These are phyloP conservation scores for Verticillium nonalfalfae DNA, from an alignment of 2,329 filamentous ascomycete genomes.

Conservation along the genomic window DNA sequence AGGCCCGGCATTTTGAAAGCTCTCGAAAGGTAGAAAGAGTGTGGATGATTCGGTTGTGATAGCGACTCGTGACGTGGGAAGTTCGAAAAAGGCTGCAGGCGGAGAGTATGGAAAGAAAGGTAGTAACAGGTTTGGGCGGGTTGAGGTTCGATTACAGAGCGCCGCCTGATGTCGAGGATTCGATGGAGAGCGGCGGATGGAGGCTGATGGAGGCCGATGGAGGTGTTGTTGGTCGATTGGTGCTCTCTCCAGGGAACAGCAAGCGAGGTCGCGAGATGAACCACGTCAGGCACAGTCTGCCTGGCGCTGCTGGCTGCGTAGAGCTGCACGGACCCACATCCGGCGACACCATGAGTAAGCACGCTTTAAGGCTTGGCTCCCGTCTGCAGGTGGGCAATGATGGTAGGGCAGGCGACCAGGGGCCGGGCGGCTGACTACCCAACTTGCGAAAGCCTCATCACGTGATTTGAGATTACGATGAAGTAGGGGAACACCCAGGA, in stretches of 20 bases:
- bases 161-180: not conserved
- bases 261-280: constrained; percentile 7
- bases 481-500: not conserved
- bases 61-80: not conserved
- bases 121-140: not conserved
- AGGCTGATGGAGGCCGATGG: not conserved
- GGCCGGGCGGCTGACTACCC: too few relatives aligned
- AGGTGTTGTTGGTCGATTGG: constrained; percentile 2
- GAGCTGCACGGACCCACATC: not conserved
- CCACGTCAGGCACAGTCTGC: constrained; percentile 36
- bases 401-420: not conserved
- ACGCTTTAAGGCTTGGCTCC: not conserved
- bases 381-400: not conserved
- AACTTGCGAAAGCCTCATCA: not conserved
- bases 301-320: not conserved
- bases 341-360: not conserved
- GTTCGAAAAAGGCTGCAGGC: not conserved
- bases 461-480: not conserved
- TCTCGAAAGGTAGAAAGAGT: not conserved
- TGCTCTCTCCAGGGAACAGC: not conserved
- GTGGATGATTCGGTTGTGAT: not conserved
- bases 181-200: not conserved
- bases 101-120: not conserved
- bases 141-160: not conserved
- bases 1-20: constrained; percentile 74